Base-by-base conservation (phyloP, 495 filamentous ascomycete genomes). In the Talaromyces stipitatus region DNA sequence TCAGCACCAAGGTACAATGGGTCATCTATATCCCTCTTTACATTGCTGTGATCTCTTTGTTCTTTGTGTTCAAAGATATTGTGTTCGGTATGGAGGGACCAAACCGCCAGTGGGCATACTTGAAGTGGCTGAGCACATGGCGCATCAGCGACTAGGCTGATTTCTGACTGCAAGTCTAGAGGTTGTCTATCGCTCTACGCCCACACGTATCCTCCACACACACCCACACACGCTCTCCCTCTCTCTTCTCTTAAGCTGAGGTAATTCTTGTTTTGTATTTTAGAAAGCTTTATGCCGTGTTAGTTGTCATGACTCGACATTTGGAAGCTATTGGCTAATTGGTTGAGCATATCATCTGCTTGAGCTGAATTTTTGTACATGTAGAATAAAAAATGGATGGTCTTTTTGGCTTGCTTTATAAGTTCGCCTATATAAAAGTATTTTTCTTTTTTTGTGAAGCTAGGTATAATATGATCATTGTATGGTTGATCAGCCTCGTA, bases 51-150 rank as follows among this genome's bases (percentile, higher is more conserved):
- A 83, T 92, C 60, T 89, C 85, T 12, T 77, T 97, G 30, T 98
- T 95, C 72, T 74, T 89, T 62, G 78, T 89, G 62, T 98, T 98
- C 73, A 85, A 90, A 56, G 90, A 87, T n/a, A 95, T 98, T 64
- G 92, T 89, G 66, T 98, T 95, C 74, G 94, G 94, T 38, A 98
- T 98, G 89, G 85, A 85, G 52, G 94, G 94, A 10, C 72, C 80
- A 36, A 88, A 88, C 69, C 80, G 82, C 69, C 78, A 97, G 70
- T 97, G 90, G 82, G 81, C 75, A 63, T 90, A 98, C 75, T 74
- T 98, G 76, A 96, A 90, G 76, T 98, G 94, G 94, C 85, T 95
- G 58, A 71, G 74, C 45, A 73, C 70, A 47, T 82, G 80, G 80
- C 75, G 74, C 54, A 79, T 82, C 46, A 67, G 72, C 20, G 77